Evolutionary conservation across 129 eudicot species (phyloP), one percentile per base, ranked within the genome.

Genomic region (Arctium lappa): DNA sequence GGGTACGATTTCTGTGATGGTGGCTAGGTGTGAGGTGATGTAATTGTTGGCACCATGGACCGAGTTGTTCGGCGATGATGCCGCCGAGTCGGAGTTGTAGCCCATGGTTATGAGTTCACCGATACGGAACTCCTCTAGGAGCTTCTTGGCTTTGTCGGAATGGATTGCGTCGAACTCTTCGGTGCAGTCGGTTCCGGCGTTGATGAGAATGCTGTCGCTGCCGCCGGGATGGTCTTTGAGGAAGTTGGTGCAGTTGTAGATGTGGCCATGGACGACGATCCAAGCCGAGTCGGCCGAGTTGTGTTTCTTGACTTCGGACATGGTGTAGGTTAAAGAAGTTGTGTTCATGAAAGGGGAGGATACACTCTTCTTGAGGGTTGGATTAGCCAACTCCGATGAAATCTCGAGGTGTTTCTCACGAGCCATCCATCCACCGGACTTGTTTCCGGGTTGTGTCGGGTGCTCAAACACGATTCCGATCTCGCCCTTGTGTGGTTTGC

Each of bases 341-440:
- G 95, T 96, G 94, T 90, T 96, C 95, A 93, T 91, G 90, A 93
- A 91, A 3, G 99, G 99, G 1, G 97, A 83, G 7, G 98, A 91
- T 10, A 92, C 85, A 50, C 92, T 90, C 88, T 92, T 90, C 81
- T 91, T 95, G 6, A 95, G 87, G 18, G 90, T 77, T 8, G 80
- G 85, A 62, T 79, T 36, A 6, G 90, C 83, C 36, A 34, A 32
- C 8, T 84, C 89, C 0, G 92, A n/a, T 33, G 97, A 86, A 72
- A 82, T 79, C 80, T 89, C 97, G 10, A 87, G 88, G 60, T 91
- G 92, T 18, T 84, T 90, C 62, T 96, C 98, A 11, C 93, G 89
- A 4, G 95, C 98, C 99, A 96, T 96, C 99, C 99, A 96, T 39
- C 99, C 99, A 8, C 99, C 99, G 0, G 98, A 82, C 34, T 90